These are phyloP conservation scores for Piper betle DNA, from an alignment of 164 flowering plant genomes.

Conservation along the genomic window DNA sequence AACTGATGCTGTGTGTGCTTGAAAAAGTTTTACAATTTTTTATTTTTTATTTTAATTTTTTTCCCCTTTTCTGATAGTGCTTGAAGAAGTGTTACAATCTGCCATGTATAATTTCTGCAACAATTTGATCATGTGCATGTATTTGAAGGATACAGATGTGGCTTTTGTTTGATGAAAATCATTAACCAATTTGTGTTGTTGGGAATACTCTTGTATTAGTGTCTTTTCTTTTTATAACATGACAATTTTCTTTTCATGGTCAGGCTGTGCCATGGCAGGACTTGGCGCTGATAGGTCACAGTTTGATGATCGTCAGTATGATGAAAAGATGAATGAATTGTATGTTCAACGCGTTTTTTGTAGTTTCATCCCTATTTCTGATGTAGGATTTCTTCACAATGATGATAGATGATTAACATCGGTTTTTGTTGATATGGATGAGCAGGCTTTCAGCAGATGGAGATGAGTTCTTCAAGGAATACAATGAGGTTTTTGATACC, in stretches of 20 bases:
- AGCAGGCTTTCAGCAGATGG: constrained; percentile 34
- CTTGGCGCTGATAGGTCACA: constrained; percentile 12
- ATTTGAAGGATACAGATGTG: too few relatives aligned
- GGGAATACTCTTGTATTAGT: neutral
- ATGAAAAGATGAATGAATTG: constrained; percentile 7
- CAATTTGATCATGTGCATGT: too few relatives aligned
- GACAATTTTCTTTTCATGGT: neutral
- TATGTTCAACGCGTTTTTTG: neutral
- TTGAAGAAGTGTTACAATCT: too few relatives aligned
- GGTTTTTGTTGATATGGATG: neutral
- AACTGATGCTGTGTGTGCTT: too few relatives aligned
- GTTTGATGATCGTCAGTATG: constrained; percentile 15
- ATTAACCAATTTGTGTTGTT: too few relatives aligned
- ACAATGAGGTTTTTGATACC: constrained; percentile 61
- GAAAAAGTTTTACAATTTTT: too few relatives aligned
- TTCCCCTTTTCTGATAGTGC: too few relatives aligned
- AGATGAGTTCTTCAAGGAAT: constrained; percentile 56
- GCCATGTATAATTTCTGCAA: too few relatives aligned
- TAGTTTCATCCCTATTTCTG: neutral
- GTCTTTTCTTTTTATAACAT: too few relatives aligned
- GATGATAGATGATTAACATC: neutral
- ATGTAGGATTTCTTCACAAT: too few relatives aligned
- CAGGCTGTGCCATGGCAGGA: constrained; percentile 4
- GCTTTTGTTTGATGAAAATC: too few relatives aligned
- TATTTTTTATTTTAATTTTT: too few relatives aligned